These are phyloP conservation scores for Nidularia pulvinata DNA, from an alignment of 768 basidiomycete genomes.

Conservation along the genomic window DNA sequence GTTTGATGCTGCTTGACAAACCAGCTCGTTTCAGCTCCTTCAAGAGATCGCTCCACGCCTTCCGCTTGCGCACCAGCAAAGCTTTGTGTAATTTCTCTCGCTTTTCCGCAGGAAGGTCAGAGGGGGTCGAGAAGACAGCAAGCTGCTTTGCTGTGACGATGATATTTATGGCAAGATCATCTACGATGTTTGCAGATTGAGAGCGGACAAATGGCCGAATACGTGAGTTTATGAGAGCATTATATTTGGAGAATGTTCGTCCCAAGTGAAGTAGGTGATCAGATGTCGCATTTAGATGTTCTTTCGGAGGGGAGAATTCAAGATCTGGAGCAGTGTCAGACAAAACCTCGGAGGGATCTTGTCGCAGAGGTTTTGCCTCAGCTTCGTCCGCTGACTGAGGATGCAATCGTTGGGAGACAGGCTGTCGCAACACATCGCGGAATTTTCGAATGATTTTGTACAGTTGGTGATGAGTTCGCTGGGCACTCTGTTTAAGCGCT, in stretches of 20 bases:
- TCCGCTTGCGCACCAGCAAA: slow-evolving; percentile 79
- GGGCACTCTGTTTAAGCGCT: slow-evolving; percentile 90
- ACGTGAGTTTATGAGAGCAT: slow-evolving; percentile 34
- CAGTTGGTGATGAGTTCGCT: slow-evolving; percentile 86
- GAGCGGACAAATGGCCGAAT: slow-evolving; percentile 41
- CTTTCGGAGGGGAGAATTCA: background rate
- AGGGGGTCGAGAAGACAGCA: slow-evolving; percentile 39
- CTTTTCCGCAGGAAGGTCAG: slow-evolving; percentile 40
- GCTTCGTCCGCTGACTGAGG: slow-evolving; percentile 29
- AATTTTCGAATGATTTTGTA: slow-evolving; percentile 92
- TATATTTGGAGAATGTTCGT: slow-evolving; percentile 51
- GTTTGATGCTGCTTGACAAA: slow-evolving; percentile 68
- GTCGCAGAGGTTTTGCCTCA: slow-evolving; percentile 23
- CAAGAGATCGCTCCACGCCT: slow-evolving; percentile 88
- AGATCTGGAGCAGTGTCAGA: slow-evolving; percentile 2
- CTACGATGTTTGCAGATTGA: slow-evolving; percentile 38
- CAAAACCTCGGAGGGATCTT: background rate
- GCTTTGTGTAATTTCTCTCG: slow-evolving; percentile 70
- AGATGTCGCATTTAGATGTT: slow-evolving; percentile 7
- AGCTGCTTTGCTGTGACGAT: slow-evolving; percentile 63
- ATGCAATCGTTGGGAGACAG: slow-evolving; percentile 43
- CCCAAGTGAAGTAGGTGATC: slow-evolving; percentile 47
- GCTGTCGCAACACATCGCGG: slow-evolving; percentile 84
- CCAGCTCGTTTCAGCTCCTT: slow-evolving; percentile 87
- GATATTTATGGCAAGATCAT: slow-evolving; percentile 60